Evolutionary conservation across 441 rosid species (phyloP).

Genomic region (Erodium trifolium): DNA sequence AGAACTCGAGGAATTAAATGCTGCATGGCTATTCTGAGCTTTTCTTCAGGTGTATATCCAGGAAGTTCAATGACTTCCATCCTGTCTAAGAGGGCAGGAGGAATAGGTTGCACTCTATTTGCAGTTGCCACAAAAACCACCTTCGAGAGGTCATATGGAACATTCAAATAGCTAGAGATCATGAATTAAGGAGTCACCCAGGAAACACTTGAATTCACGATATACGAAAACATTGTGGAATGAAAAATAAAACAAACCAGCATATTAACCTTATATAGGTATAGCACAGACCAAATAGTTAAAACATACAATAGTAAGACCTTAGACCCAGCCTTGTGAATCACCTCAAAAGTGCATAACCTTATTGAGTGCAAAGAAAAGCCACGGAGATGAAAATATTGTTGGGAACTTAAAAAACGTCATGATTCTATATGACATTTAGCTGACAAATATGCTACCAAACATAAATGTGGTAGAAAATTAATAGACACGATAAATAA

Average conservation of each 20-base stretch:
- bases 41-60: slow-evolving; percentile 95
- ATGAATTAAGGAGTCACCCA: slow-evolving; percentile 44
- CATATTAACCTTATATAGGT: background rate
- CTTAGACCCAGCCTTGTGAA: slow-evolving; percentile 2
- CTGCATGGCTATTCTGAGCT: slow-evolving; percentile 79
- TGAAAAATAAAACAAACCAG: slow-evolving; percentile 4
- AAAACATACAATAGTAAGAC: background rate
- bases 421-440: background rate
- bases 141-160: slow-evolving; percentile 97
- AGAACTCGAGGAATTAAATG: slow-evolving; percentile 93
- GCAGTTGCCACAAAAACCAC: slow-evolving; percentile 96
- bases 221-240: background rate
- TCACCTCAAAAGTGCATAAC: background rate
- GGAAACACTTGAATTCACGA: slow-evolving; percentile 10
- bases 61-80: slow-evolving; percentile 99
- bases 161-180: slow-evolving; percentile 75
- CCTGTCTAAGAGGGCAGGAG: slow-evolving; percentile 90
- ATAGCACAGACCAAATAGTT: background rate
- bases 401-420: background rate
- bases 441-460: background rate
- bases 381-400: background rate
- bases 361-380: background rate
- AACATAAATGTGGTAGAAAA: background rate
- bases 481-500: background rate
- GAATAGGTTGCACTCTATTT: slow-evolving; percentile 84